Evolutionary conservation across 805 yeast species (phyloP), one percentile per base, ranked within the genome.

Genomic region (Zygoascus biomembranicola): DNA sequence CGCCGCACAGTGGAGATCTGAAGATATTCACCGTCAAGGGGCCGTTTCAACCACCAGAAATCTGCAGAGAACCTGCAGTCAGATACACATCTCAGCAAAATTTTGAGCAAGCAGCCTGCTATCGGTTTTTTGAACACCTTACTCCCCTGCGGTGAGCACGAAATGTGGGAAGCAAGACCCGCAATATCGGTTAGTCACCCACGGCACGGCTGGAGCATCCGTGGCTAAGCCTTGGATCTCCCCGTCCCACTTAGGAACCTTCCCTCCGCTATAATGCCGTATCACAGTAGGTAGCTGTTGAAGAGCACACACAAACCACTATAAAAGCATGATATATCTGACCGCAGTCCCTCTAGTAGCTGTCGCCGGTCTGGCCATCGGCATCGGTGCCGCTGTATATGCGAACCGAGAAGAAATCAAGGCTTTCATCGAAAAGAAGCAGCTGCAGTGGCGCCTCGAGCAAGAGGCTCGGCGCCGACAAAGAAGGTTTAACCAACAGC

Each of bases 311-410:
- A n/a, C n/a, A n/a, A n/a, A n/a, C n/a, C n/a, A 35, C 16, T 35
- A n/a, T 8, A 35, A 5, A 8, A 35, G 11, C 13, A 19, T 42
- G 44, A 18, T 11, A 18, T 18, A 42, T 18, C 44, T 42, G 16
- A 42, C 20, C 13, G 23, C 26, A 55, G 59, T 56, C 11, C 60
- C 61, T 13, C 20, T 58, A 18, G 32, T 59, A 16, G 51, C 59
- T 18, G 47, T 55, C 2, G 57, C 61, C 13, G 63, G 64, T 11
- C 43, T 58, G 31, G 54, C 57, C 8, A 45, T 59, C 13, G 63
- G 63, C 11, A 39, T 62, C 1, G 64, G 64, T n/a, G 55, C 54
- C 8, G 63, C 63, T 14, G 52, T 57, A 9, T 61, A 57, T 43
- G 55, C 61, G 19, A 61, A 62, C 32, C 49, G 52, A 32, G 63